A percentile compares a stretch with the other conserved stretches of the same genome.
Evolutionary conservation across 2,329 filamentous ascomycete species (phyloP).

Genomic region (Zymoseptoria ardabiliae): DNA sequence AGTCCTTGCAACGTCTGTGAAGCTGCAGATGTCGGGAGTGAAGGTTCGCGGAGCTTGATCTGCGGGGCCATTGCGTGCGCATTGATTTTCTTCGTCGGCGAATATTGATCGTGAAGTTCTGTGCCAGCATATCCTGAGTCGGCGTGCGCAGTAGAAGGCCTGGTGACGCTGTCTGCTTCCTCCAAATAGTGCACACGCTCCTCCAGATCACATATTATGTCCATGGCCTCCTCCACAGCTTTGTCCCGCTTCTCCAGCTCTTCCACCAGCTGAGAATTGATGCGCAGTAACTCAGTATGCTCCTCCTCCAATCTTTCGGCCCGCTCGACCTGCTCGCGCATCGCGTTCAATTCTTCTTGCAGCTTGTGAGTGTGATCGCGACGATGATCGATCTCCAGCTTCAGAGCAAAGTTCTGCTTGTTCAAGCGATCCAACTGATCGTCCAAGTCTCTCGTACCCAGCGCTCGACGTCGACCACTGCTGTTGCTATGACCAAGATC

Average conservation of each 20-base stretch:
- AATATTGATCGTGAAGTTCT: slow-evolving; percentile 24
- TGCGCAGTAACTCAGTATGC: slow-evolving; percentile 46
- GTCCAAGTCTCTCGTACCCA: slow-evolving; percentile 63
- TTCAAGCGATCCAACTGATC: slow-evolving; percentile 60
- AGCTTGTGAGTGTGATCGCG: slow-evolving; percentile 56
- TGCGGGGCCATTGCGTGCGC: slow-evolving; percentile 6
- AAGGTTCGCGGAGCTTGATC: slow-evolving; percentile 6
- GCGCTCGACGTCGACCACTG: slow-evolving; percentile 19
- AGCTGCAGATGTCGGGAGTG: slow-evolving; percentile 16
- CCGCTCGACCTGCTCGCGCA: slow-evolving; percentile 46
- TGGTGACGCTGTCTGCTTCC: slow-evolving; percentile 20
- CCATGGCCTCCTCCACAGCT: slow-evolving; percentile 62
- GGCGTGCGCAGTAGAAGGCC: slow-evolving; percentile 28
- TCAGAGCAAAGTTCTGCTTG: slow-evolving; percentile 72
- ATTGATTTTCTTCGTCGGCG: slow-evolving; percentile 19
- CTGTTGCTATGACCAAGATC: slow-evolving; percentile 14
- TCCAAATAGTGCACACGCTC: slow-evolving; percentile 31
- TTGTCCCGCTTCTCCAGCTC: slow-evolving; percentile 63
- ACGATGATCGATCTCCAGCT: slow-evolving; percentile 64
- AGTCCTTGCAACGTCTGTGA: slow-evolving; percentile 19
- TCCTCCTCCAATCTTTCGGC: slow-evolving; percentile 30
- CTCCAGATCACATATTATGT: slow-evolving; percentile 61
- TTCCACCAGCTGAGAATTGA: slow-evolving; percentile 51
- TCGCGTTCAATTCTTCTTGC: slow-evolving; percentile 49
- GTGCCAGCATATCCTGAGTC: slow-evolving; percentile 32